A percentile compares a stretch with the other conserved stretches of the same genome.
Evolutionary conservation across 495 filamentous ascomycete species (phyloP).

Genomic region (Daldinia childiae): DNA sequence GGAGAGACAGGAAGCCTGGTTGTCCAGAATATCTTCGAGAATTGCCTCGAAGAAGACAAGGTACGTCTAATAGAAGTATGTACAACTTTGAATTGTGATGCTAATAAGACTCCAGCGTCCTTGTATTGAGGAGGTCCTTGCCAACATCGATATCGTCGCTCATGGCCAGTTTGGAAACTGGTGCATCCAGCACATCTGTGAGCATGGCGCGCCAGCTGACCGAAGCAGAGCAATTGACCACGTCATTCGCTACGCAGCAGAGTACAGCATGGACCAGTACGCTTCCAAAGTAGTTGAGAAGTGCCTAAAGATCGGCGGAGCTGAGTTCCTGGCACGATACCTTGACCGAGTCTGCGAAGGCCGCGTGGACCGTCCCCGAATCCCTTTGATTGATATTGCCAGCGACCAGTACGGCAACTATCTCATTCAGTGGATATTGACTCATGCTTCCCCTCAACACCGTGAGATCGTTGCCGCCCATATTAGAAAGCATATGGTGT

Average conservation of each 20-base stretch:
- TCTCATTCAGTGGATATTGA: constrained; percentile 94
- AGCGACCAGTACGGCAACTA: constrained; percentile 99
- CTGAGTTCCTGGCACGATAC: constrained; percentile 91
- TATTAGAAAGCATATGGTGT: constrained; percentile 99
- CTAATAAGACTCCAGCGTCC: constrained; percentile 73
- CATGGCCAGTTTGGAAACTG: constrained; percentile 99
- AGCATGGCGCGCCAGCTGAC: constrained; percentile 91
- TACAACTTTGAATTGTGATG: constrained; percentile 22
- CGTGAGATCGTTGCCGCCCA: constrained; percentile 92
- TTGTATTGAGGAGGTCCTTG: constrained; percentile 94
- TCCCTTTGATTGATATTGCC: constrained; percentile 97
- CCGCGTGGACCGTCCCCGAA: constrained; percentile 88
- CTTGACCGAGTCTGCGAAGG: constrained; percentile 93
- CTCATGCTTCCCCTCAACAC: constrained; percentile 83
- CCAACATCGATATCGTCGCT: constrained; percentile 91
- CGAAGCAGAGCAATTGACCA: constrained; percentile 94
- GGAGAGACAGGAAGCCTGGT: constrained; percentile 97
- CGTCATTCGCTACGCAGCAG: constrained; percentile 87
- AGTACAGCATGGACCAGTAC: constrained; percentile 99
- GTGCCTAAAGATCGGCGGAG: constrained; percentile 94
- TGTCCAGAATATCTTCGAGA: constrained; percentile 99
- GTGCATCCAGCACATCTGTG: constrained; percentile 99
- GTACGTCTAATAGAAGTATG: constrained; percentile 56
- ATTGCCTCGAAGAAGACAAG: constrained; percentile 98
- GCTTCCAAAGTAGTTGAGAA: constrained; percentile 99